These are phyloP conservation scores for Arxiozyma heterogenica DNA, from an alignment of 1,139 yeast species.

Conservation along the genomic window DNA sequence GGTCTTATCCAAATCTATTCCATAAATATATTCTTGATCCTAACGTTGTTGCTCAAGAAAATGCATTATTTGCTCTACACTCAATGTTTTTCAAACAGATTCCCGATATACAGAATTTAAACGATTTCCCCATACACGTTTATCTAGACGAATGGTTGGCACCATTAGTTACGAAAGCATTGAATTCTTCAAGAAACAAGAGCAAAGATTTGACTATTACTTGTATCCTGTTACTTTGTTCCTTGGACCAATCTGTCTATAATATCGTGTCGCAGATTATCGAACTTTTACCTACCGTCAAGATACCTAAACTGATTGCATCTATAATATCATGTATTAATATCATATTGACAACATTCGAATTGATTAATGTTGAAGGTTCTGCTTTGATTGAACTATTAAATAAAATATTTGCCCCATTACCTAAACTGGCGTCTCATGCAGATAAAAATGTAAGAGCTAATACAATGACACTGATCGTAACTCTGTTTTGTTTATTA, in stretches of 20 bases:
- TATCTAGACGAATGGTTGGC: constrained; percentile 37
- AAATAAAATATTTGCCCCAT: constrained; percentile 18
- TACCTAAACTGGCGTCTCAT: constrained; percentile 71
- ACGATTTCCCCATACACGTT: background rate
- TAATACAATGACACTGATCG: constrained; percentile 62
- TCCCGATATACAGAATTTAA: constrained; percentile 1
- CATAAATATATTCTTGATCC: constrained; percentile 60
- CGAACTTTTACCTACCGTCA: constrained; percentile 54
- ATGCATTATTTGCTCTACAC: constrained; percentile 47
- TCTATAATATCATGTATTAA: constrained; percentile 52
- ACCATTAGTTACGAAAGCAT: constrained; percentile 60
- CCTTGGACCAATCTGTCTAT: constrained; percentile 25
- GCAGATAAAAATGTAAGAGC: constrained; percentile 82
- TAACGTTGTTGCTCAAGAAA: constrained; percentile 89
- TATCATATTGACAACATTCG: constrained; percentile 54
- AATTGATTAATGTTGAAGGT: constrained; percentile 51
- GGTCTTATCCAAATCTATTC: constrained; percentile 42
- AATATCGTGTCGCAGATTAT: constrained; percentile 37
- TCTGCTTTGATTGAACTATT: constrained; percentile 48
- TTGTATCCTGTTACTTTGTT: constrained; percentile 53
- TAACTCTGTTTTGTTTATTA: constrained; percentile 68
- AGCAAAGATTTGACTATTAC: constrained; percentile 62
- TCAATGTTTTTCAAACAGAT: constrained; percentile 8
- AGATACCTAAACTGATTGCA: constrained; percentile 72
- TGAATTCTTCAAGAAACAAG: constrained; percentile 65